These are phyloP conservation scores for Ceratocystis cubensis DNA, from an alignment of 2,329 filamentous ascomycete genomes.

Conservation along the genomic window DNA sequence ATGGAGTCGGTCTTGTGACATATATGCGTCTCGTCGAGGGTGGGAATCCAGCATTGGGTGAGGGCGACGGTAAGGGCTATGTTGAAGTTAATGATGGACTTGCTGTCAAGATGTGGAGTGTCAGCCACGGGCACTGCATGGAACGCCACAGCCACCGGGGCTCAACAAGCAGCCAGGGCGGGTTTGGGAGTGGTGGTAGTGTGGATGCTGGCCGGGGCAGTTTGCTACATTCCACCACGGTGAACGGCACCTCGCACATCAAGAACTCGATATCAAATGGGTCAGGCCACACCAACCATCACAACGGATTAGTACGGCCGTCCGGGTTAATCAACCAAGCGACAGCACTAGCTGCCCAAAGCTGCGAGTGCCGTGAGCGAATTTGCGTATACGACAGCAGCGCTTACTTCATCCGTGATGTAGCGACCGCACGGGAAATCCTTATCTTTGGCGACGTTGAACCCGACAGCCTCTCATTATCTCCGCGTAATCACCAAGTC, in stretches of 20 bases:
- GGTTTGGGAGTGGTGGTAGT: conserved; percentile 38
- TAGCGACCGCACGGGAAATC: conserved; percentile 58
- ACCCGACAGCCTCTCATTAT: conserved; percentile 71
- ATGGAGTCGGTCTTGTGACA: conserved; percentile 81
- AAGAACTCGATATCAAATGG: conserved; percentile 16
- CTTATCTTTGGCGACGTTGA: conserved; percentile 95
- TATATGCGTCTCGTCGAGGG: conserved; percentile 82
- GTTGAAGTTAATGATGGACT: conserved; percentile 79
- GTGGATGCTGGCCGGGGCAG: conserved; percentile 33
- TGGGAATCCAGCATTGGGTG: conserved; percentile 70
- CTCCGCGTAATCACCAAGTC: conserved; percentile 65
- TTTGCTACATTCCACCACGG: conserved; percentile 22
- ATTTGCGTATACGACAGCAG: conserved; percentile 74
- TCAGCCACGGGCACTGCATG: conserved; percentile 84
- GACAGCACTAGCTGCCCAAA: conserved; percentile 21
- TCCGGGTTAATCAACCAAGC: conserved; percentile 20
- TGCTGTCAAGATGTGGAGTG: conserved; percentile 73
- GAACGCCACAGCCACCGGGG: conserved; percentile 57
- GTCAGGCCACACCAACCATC: conserved; percentile 16
- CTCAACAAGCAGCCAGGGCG: conserved; percentile 37
- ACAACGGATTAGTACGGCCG: conserved; percentile 4
- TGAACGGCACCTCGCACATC: conserved; percentile 10
- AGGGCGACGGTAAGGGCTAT: conserved; percentile 70
- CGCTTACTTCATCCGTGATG: conserved; percentile 81
- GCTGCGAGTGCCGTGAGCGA: conserved; percentile 32